Evolutionary conservation across 495 filamentous ascomycete genomes (phyloP), one percentile per base, ranked within the genome.

Genomic region (Hypomontagnella submonticulosa): DNA sequence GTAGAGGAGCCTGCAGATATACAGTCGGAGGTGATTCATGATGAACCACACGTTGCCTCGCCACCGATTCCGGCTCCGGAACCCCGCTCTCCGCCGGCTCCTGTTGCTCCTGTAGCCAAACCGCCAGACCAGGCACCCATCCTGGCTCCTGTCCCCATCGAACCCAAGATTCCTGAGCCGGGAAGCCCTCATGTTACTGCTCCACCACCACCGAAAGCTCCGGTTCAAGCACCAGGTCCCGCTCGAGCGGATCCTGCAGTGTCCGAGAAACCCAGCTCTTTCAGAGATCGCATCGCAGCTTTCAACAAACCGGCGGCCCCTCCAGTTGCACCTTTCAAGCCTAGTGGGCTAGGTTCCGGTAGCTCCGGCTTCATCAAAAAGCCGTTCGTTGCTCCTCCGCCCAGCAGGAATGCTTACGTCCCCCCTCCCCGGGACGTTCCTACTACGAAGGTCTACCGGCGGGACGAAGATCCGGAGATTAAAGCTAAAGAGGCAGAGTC

Each of bases 301-400:
- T 99, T 99, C 79, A 99, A 99, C 74, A 96, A 92, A 72, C 81
- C 90, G 16, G 86, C 93, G 18, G 90, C 92, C 4, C 85, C 94
- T 5, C 95, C 95, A 9, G 77, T 95, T 56, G 86, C 92, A 3
- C 95, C 96, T 2, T 92, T 92, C 75, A 96, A 97, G 69, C 92
- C 92, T 10, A 81, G 85, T 61, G 85, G 85, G 3, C 70, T 88
- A 34, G 78, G 83, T 52, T 72, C 81, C 42, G 80, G 85, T 20
- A 81, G 85, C 42, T 79, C 80, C 47, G 83, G 84, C 58, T 98
- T 98, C 67, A 87, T 98, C 74, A 97, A 96, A 82, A 98, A 98
- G 76, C 92, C 95, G n/a, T 99, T 97, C 69, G 95, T 99, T 58
- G 90, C 95, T 1, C 92, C 96, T 30, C 95, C 95, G 51, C 95